Conservation (phyloP, 1,284 basidiomycete species). For the Sanghuangporus sanghuang region DNA sequence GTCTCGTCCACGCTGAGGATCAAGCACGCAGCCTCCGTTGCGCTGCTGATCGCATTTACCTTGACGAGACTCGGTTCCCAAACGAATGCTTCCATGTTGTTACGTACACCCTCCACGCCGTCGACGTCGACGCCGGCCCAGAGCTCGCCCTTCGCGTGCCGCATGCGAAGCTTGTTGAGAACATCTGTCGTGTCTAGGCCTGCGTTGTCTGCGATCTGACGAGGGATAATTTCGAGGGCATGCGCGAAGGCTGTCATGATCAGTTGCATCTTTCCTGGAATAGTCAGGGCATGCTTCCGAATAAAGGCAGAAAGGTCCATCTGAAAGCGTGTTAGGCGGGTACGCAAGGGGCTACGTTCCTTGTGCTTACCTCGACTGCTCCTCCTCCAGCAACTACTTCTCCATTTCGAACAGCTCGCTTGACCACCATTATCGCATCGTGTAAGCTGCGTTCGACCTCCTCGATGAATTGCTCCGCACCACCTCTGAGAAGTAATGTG, state of each 20-base stretch:
- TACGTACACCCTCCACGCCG: slow-evolving; percentile 78
- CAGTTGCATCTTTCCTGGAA: slow-evolving; percentile 95
- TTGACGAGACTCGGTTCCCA: slow-evolving; percentile 98
- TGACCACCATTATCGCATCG: slow-evolving; percentile 99
- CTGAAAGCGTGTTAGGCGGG: slow-evolving; percentile 34
- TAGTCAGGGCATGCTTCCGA: slow-evolving; percentile 85
- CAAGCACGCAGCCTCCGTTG: slow-evolving; percentile 93
- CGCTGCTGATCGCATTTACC: slow-evolving; percentile 91
- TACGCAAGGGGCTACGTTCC: neutral
- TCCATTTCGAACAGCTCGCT: slow-evolving; percentile 93
- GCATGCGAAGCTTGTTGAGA: slow-evolving; percentile 96
- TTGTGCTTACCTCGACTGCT: slow-evolving; percentile 77
- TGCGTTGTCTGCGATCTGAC: slow-evolving; percentile 98
- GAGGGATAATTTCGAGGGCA: slow-evolving; percentile 94
- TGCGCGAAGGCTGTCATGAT: slow-evolving; percentile 97
- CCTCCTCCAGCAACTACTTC: slow-evolving; percentile 97
- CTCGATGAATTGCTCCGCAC: slow-evolving; percentile 98
- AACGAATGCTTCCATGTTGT: slow-evolving; percentile 97
- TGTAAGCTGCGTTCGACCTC: slow-evolving; percentile 97
- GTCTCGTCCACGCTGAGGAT: slow-evolving; percentile 96
- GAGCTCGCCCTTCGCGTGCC: slow-evolving; percentile 81
- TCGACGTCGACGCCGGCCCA: slow-evolving; percentile 98
- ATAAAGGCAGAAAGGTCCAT: slow-evolving; percentile 97
- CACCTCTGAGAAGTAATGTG: slow-evolving; percentile 93
- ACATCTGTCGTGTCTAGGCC: slow-evolving; percentile 97